These are phyloP conservation scores for Aspergillus mulundensis DNA, from an alignment of 495 filamentous ascomycete genomes.

Conservation along the genomic window DNA sequence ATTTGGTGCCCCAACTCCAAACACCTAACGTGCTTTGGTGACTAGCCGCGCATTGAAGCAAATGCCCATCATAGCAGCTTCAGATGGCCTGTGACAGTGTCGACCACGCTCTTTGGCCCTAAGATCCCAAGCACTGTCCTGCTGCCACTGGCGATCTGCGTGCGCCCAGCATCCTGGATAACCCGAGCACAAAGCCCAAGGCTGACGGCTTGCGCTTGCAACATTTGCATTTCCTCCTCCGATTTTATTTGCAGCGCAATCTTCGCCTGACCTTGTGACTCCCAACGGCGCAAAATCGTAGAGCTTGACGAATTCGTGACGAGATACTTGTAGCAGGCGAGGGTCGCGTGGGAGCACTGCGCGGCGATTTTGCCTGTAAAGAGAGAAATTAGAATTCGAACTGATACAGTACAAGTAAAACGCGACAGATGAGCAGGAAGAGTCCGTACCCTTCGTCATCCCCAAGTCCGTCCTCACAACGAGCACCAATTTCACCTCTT, in stretches of 20 bases:
- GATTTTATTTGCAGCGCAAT: conserved; percentile 79
- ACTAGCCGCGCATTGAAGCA: no score
- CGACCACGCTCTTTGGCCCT: conserved; percentile 80
- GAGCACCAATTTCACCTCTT: conserved; percentile 92
- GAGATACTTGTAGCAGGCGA: conserved; percentile 91
- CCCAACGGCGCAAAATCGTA: conserved; percentile 78
- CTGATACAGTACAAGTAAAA: background rate
- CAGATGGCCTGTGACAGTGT: conserved; percentile 80
- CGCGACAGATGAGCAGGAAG: conserved; percentile 6
- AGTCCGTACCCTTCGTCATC: conserved; percentile 82
- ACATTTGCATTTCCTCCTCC: conserved; percentile 73
- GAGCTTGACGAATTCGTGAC: conserved; percentile 52
- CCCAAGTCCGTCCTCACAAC: conserved; percentile 90
- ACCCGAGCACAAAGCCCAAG: conserved; percentile 83
- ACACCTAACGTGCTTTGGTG: no score
- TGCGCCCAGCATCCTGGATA: conserved; percentile 92
- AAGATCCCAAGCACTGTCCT: conserved; percentile 88
- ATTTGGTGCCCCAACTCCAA: background rate
- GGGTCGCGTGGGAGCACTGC: conserved; percentile 91
- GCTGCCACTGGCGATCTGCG: conserved; percentile 91
- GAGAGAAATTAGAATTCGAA: background rate
- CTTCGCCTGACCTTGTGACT: conserved; percentile 80
- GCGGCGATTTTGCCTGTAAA: conserved; percentile 88
- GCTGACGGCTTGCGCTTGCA: conserved; percentile 76
- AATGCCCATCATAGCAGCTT: conserved; percentile 64